A percentile compares a stretch with the other conserved stretches of the same genome.
Evolutionary conservation across 176 grass and related monocot species (phyloP).

Genomic region (Calamus simplicifolius): DNA sequence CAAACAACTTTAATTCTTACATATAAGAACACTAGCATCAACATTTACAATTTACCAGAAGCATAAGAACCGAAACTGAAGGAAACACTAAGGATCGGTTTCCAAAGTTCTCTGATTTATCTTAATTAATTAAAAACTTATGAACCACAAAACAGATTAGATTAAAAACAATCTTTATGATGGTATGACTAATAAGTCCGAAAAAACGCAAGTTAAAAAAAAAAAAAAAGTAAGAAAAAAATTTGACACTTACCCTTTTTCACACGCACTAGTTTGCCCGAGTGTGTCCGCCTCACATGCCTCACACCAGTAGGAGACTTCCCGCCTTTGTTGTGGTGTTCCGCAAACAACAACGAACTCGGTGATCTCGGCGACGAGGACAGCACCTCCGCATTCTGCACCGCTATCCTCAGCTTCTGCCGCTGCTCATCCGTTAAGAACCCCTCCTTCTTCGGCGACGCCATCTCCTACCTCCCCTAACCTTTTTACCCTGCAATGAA

Average conservation of each 20-base stretch:
- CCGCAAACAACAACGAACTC: constrained; percentile 44
- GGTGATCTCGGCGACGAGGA: constrained; percentile 63
- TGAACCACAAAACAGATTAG: no score
- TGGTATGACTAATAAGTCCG: no score
- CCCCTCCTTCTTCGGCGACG: constrained; percentile 86
- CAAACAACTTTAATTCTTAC: no score
- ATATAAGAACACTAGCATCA: no score
- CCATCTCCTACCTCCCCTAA: constrained; percentile 24
- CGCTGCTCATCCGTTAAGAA: constrained; percentile 91
- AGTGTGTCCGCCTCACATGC: constrained; percentile 73
- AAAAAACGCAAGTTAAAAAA: no score
- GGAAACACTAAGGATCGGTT: no score
- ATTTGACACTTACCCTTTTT: constrained; percentile 63
- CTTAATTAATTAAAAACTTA: no score
- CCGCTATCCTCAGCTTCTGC: constrained; percentile 74
- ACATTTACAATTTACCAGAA: no score
- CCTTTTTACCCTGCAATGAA: constrained; percentile 10
- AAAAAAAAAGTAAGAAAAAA: no score
- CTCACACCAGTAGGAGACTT: constrained; percentile 17
- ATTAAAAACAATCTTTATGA: no score
- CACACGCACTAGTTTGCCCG: constrained; percentile 78
- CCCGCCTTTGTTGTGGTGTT: constrained; percentile 49
- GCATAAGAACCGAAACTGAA: no score
- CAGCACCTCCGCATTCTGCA: constrained; percentile 75
- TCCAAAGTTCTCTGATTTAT: no score